Base-by-base conservation (phyloP, 1,284 basidiomycete species). In the Tilletia setariae region DNA sequence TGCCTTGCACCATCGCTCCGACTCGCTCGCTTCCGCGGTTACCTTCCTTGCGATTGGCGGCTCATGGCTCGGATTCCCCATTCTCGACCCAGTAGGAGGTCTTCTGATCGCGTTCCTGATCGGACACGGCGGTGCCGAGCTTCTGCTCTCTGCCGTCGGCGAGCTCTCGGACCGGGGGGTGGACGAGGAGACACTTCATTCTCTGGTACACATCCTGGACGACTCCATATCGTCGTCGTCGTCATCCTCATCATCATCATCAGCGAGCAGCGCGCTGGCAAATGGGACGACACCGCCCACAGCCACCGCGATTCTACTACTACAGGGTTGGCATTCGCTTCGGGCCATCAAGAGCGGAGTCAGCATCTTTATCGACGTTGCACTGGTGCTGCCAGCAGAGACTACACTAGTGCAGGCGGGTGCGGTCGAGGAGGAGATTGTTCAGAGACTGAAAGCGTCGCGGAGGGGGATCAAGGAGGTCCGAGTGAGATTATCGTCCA, bases 81-180 rank as follows among this genome's bases (percentile, higher is more conserved):
- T 86, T 74, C 86, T 98, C 35, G 95, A 98, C 82, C 94, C 95
- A 2, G 87, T 98, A 35, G 96, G 96, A 74, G 95, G 94, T 15
- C 84, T 98, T 21, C 83, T 96, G 66, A 94, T 98, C 11, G 93
- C 93, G 0, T 84, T 91, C 67, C 88, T 98, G 75, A 96, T 98
- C 81, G 86, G 96, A 28, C 87, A 87, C 76, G 93, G 97, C 81
- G 92, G 93, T n/a, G 84, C 89, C 56, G 84, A 84, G 19, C 85
- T 97, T 25, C 86, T 93, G 59, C 83, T 86, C 59, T 88, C 88
- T 16, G 91, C 94, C 1, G 87, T 92, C 83, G 86, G 87, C 32
- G 93, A 97, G 80, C 85, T 97, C 59, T 91, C 91, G 1, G 94
- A 97, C 79, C 90, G 90, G 7, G 89, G 92, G 16, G 89, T 94